Base-by-base conservation (phyloP, 2,329 filamentous ascomycete species). In the Madurella fahalii region DNA sequence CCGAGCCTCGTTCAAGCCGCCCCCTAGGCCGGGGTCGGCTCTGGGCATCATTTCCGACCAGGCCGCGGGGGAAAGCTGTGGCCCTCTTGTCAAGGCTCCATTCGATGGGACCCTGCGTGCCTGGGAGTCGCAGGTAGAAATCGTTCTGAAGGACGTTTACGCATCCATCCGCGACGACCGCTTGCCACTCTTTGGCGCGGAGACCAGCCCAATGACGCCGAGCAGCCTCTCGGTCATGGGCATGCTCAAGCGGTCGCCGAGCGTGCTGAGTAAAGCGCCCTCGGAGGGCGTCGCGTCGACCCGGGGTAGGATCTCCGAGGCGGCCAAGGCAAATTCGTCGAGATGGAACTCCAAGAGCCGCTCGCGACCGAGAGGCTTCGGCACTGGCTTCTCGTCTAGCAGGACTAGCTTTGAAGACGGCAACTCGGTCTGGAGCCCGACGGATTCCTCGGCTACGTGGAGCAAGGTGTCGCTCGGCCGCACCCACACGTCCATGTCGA, bases 391-490 rank as follows among this genome's bases (percentile, higher is more conserved):
- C 67, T 91, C 88, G 20, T 96, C 93, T 0, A 96, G 91, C 67
- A 84, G 92, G 48, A 97, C 93, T 9, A 97, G 93, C 71, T 83
- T 99, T 60, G 94, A 99, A 57, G 94, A 99, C 64, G 84, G 85
- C 56, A 89, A 85, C 58, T 95, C 90, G 2, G 80, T 96, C 45
- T 97, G 90, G 90, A 96, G 90, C 64, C 94, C 94, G 11, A 77
- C 83, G 1, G 73, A 78, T 40, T 90, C 90, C 17, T 95, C 91
- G n/a, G 95, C 91, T 60, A 94, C 89, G 0, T 96, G 92, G 91
- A 96, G 92, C 74, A 93, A 90, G 65, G 89, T 94, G 66, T 97
- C 93, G 0, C 79, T 95, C 57, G 90, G 92, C 32, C 90, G 95
- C 67, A 95, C 91, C 0, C 85, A 95, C 58, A 91, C 90, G 0